Evolutionary conservation across 352 stramenopile genomes (phyloP).

Genomic region (Phytophthora parvispora): DNA sequence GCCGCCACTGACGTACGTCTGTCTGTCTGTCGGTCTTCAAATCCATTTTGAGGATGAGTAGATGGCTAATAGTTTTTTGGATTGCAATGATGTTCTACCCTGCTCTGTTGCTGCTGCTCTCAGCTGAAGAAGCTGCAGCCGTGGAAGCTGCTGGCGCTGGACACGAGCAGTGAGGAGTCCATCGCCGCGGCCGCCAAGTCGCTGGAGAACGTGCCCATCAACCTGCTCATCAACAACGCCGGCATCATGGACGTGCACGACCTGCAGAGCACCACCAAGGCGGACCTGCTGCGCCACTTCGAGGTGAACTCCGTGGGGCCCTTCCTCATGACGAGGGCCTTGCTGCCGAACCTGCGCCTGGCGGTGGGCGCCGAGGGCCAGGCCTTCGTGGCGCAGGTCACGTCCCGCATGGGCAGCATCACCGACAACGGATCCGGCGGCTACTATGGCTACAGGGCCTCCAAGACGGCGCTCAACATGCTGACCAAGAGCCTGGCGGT

Average conservation of each 20-base stretch:
- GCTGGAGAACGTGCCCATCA: slow-evolving; percentile 54
- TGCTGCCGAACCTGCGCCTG: slow-evolving; percentile 60
- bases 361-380: slow-evolving; percentile 30
- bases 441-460: slow-evolving; percentile 79
- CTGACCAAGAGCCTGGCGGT: slow-evolving; percentile 60
- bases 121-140: slow-evolving; percentile 36
- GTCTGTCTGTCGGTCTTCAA: too few species aligned
- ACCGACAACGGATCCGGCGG: slow-evolving; percentile 38
- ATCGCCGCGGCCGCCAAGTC: slow-evolving; percentile 42
- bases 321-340: slow-evolving; percentile 65
- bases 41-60: too few species aligned
- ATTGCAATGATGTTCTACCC: too few species aligned
- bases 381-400: slow-evolving; percentile 62
- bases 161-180: slow-evolving; percentile 49
- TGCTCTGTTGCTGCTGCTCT: background rate
- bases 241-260: slow-evolving; percentile 49
- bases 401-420: slow-evolving; percentile 57
- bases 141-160: slow-evolving; percentile 43
- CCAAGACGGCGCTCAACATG: slow-evolving; percentile 87
- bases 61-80: too few species aligned
- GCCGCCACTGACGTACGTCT: slow-evolving; percentile 23
- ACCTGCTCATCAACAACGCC: slow-evolving; percentile 77
- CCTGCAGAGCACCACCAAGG: slow-evolving; percentile 53
- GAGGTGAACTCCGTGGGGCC: slow-evolving; percentile 72
- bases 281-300: slow-evolving; percentile 63